phyloP scores from a whole-genome alignment of 495 filamentous ascomycete species.

The Xylaria cubensis region DNA sequence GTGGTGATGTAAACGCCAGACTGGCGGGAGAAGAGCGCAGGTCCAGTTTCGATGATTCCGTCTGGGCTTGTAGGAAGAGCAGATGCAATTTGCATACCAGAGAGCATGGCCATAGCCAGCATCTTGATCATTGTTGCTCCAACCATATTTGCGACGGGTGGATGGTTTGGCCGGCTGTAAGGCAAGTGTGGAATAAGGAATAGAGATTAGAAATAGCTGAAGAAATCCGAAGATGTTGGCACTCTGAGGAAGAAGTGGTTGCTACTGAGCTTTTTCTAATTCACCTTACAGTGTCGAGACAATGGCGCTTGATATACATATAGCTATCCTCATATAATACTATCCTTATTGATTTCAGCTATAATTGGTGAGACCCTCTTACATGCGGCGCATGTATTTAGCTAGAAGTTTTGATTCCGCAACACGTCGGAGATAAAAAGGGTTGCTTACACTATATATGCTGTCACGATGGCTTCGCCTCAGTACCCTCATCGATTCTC shows the following conservation, averaged over 20 bases:
- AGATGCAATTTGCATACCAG: conserved; percentile 2
- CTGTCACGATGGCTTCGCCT: not conserved
- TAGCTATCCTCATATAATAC: not conserved
- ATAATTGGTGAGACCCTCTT: not conserved
- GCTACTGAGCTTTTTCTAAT: not conserved
- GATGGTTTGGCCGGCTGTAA: not conserved
- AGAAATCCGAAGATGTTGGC: not conserved
- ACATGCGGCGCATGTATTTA: not conserved
- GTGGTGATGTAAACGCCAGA: not conserved
- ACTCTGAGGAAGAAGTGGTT: not conserved
- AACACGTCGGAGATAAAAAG: not conserved
- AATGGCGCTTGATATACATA: not conserved
- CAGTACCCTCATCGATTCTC: not conserved
- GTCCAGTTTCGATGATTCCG: not conserved
- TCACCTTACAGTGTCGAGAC: conserved; percentile 1
- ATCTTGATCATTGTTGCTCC: conserved; percentile 7
- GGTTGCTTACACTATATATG: not conserved
- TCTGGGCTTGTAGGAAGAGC: not conserved
- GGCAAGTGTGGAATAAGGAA: not conserved
- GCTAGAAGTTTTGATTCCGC: not conserved
- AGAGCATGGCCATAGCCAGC: conserved; percentile 8
- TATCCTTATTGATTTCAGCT: not conserved
- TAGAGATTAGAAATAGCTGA: not conserved
- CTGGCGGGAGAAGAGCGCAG: not conserved
- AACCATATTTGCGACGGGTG: not conserved